These are phyloP conservation scores for Athelia sp. DNA, from an alignment of 1,284 basidiomycete genomes.

Conservation along the genomic window DNA sequence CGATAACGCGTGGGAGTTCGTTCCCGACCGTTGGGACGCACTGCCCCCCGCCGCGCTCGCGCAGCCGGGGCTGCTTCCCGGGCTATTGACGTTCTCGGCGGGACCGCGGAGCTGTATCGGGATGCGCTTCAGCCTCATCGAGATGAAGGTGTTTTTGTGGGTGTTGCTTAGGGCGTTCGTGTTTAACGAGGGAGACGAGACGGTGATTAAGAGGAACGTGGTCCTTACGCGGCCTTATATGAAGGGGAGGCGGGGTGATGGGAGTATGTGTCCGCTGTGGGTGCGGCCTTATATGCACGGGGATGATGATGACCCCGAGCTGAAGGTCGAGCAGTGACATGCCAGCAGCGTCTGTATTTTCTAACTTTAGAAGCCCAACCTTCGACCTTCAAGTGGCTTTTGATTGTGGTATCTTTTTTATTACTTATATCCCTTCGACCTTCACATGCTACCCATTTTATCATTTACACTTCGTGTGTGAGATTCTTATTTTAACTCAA, in stretches of 20 bases:
- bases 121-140: slow-evolving; percentile 71
- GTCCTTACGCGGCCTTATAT: slow-evolving; percentile 72
- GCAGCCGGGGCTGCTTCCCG: slow-evolving; percentile 66
- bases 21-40: slow-evolving; percentile 75
- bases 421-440: no score
- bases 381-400: no score
- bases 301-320: no score
- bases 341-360: no score
- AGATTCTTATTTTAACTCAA: no score
- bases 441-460: no score
- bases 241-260: slow-evolving; percentile 50
- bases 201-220: slow-evolving; percentile 63
- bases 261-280: slow-evolving; percentile 63
- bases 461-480: no score
- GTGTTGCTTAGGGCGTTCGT: slow-evolving; percentile 62
- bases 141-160: slow-evolving; percentile 74
- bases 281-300: slow-evolving; percentile 32
- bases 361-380: no score
- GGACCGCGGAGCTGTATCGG: slow-evolving; percentile 83
- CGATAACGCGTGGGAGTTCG: slow-evolving; percentile 71
- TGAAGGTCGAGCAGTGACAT: no score
- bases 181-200: slow-evolving; percentile 50
- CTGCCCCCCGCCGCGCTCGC: slow-evolving; percentile 57
- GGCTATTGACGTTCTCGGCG: slow-evolving; percentile 70
- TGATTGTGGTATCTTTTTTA: no score